Base-by-base conservation (phyloP, 2,329 filamentous ascomycete species). In the Aplosporella prunicola region DNA sequence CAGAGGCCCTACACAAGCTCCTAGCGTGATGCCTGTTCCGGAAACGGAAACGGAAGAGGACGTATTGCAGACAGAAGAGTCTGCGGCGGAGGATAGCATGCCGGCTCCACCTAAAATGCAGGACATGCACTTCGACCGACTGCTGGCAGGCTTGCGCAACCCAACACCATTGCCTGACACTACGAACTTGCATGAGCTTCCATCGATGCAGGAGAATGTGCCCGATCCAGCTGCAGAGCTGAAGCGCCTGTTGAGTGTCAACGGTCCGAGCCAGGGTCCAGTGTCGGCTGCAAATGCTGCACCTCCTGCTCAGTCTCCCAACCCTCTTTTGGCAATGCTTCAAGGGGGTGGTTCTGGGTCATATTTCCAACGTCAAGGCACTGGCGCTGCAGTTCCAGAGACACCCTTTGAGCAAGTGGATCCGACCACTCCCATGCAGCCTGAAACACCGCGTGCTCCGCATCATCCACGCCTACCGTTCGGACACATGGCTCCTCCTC, bases 291-390 rank as follows among this genome's bases (percentile, higher is more conserved):
- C 30, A 9, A 16, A 17, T 18, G 11, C 8, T 17, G 20, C 14
- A 8, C 13, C 38, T 18, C 15, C 38, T 20, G n/a, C n/a, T n/a
- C n/a, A n/a, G n/a, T 26, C 27, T 9, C n/a, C 68, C 0, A 71
- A 67, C 48, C 67, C 67, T 23, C 62, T 81, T 31, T 58, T 80
- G 35, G 68, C 72, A 11, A 62, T 81, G 45, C 60, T 81, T 27
- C 62, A 66, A 43, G 60, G 61, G 31, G 57, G 57, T 4, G 48
- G 53, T 44, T 44, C 60, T 47, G 30, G 53, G 43, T 23, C 50
- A 42, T 43, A 48, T n/a, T n/a, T n/a, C n/a, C n/a, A n/a, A n/a
- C n/a, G n/a, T n/a, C n/a, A 20, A 18, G 20, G 15, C 35, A 26
- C 28, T 33, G 31, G 18, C 20, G 9, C 22, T 13, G 16, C 27